These are phyloP conservation scores for Oryza meridionalis DNA, from an alignment of 176 grass and related monocot species.

Conservation along the genomic window DNA sequence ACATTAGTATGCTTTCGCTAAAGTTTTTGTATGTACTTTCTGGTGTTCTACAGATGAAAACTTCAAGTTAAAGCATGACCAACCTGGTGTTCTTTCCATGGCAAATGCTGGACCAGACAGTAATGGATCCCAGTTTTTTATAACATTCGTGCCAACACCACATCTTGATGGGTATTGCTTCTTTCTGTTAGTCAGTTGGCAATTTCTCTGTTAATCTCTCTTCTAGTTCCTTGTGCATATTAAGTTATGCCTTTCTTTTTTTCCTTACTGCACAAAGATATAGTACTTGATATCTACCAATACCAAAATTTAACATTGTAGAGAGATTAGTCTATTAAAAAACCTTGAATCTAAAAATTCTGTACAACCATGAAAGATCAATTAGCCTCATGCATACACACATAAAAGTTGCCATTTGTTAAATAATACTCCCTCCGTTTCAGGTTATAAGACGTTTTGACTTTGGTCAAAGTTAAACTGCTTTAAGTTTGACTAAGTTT, in stretches of 20 bases:
- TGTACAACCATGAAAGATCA: not conserved
- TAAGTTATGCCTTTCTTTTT: not conserved
- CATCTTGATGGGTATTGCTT: slow-evolving; percentile 72
- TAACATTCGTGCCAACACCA: slow-evolving; percentile 60
- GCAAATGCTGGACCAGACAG: slow-evolving; percentile 62
- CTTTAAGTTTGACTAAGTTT: too few species aligned
- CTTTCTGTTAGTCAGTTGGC: slow-evolving; percentile 16
- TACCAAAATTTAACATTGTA: slow-evolving; percentile 11
- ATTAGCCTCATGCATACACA: not conserved
- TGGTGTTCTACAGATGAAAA: slow-evolving; percentile 69
- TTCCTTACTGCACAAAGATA: not conserved
- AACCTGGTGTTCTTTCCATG: slow-evolving; percentile 76
- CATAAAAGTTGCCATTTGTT: not conserved
- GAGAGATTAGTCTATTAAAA: not conserved
- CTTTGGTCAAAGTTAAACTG: too few species aligned
- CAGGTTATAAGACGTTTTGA: too few species aligned
- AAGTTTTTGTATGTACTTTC: slow-evolving; percentile 17
- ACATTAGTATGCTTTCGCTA: slow-evolving; percentile 28
- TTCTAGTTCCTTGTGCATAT: not conserved
- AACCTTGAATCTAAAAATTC: not conserved
- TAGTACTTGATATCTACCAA: not conserved
- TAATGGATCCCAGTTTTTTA: slow-evolving; percentile 78
- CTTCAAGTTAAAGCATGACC: slow-evolving; percentile 68
- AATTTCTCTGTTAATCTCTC: slow-evolving; percentile 1
- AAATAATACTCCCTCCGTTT: too few species aligned